Evolutionary conservation across 495 filamentous ascomycete genomes (phyloP).

Genomic region (Lophiotrema nucula): DNA sequence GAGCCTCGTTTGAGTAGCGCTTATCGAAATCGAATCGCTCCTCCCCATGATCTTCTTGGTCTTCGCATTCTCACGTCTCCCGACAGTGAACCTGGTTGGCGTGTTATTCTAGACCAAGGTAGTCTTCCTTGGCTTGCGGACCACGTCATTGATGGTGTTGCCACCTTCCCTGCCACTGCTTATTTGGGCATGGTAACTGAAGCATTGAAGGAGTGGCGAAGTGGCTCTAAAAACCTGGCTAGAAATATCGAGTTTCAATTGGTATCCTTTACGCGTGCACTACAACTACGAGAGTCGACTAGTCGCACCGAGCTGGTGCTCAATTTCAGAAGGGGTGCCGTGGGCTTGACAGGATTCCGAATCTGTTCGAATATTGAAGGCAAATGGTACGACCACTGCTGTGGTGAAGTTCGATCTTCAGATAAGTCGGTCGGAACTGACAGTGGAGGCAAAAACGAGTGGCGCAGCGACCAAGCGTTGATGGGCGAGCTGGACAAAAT

Average conservation of each 20-base stretch:
- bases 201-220: not conserved
- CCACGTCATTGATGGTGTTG: constrained; percentile 2
- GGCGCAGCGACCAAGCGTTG: not conserved
- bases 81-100: not conserved
- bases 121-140: constrained; percentile 13
- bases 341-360: not conserved
- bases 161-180: constrained; percentile 2
- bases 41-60: constrained; percentile 11
- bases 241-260: not conserved
- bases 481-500: not conserved
- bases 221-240: not conserved
- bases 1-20: constrained; percentile 7
- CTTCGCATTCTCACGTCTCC: not conserved
- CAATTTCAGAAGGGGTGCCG: not conserved
- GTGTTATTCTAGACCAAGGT: not conserved
- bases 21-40: not conserved
- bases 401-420: not conserved
- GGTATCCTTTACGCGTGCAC: not conserved
- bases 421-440: too few relatives aligned
- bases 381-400: not conserved
- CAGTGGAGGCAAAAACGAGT: too few relatives aligned
- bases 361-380: not conserved
- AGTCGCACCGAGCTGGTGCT: not conserved
- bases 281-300: not conserved
- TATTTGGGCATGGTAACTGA: constrained; percentile 20